These are phyloP conservation scores for Fusarium coicis DNA, from an alignment of 2,329 filamentous ascomycete genomes.

Conservation along the genomic window DNA sequence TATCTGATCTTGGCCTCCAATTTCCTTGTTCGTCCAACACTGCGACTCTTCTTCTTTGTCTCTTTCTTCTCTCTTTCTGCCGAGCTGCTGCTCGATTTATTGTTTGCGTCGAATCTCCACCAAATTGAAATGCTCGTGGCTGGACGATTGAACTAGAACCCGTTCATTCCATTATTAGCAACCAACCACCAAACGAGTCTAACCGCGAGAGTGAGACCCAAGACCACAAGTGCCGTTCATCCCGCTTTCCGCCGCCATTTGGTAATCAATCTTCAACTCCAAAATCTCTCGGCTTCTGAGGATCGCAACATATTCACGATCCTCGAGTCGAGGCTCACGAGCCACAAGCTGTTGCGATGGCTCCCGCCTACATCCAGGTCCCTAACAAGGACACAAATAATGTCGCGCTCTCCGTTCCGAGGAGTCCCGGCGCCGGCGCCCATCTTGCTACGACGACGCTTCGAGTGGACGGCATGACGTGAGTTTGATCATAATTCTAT, in stretches of 20 bases:
- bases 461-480: conserved; percentile 88
- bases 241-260: conserved; percentile 7
- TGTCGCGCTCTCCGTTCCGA: conserved; percentile 37
- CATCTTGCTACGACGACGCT: conserved; percentile 92
- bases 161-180: conserved; percentile 33
- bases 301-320: conserved; percentile 49
- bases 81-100: conserved; percentile 25
- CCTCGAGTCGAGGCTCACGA: conserved; percentile 33
- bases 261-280: conserved; percentile 15
- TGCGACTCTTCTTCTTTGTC: neutral
- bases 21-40: conserved; percentile 14
- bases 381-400: conserved; percentile 55
- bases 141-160: conserved; percentile 33
- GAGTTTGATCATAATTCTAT: conserved; percentile 50
- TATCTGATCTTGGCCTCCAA: neutral
- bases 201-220: conserved; percentile 19
- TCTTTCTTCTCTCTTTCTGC: conserved; percentile 19
- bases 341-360: conserved; percentile 54
- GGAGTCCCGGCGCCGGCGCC: conserved; percentile 51
- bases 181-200: conserved; percentile 31
- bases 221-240: conserved; percentile 11
- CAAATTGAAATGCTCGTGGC: conserved; percentile 37
- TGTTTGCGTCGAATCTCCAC: conserved; percentile 13
- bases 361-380: conserved; percentile 61
- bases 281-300: conserved; percentile 11